These are phyloP conservation scores for rapeseed (Brassica napus) DNA, from an alignment of 345 rosid species.

Conservation along the genomic window DNA sequence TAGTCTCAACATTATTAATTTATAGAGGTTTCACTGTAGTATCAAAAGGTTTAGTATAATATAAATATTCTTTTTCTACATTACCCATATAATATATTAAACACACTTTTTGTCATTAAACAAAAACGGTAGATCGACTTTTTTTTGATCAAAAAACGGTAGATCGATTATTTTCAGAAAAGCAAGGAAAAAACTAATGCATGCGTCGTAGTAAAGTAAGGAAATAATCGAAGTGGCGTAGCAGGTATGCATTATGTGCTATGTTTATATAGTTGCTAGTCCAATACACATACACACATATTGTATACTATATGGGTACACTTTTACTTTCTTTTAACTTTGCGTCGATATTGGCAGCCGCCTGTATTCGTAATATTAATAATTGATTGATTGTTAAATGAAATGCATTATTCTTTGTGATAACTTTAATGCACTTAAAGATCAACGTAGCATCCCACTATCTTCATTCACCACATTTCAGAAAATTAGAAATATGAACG, in stretches of 20 bases:
- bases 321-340: neutral
- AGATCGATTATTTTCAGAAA: conserved; percentile 1
- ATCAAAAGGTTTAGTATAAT: neutral
- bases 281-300: neutral
- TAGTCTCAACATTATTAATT: too few species aligned
- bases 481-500: neutral
- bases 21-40: too few species aligned
- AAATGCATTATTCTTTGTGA: neutral
- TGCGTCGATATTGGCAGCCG: conserved; percentile 7
- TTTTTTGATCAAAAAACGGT: neutral
- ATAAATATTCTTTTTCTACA: neutral
- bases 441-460: conserved; percentile 8
- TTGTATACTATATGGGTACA: neutral
- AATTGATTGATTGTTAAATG: neutral
- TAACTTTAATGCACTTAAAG: neutral
- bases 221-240: conserved; percentile 19
- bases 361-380: neutral
- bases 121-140: neutral
- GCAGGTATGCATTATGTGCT: conserved; percentile 17
- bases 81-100: neutral
- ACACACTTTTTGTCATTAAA: neutral
- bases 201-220: conserved; percentile 17
- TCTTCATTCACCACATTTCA: neutral
- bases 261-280: neutral
- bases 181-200: conserved; percentile 6